phyloP scores from a whole-genome alignment of 2,329 filamentous ascomycete genomes.

The Hypomyces perniciosus region DNA sequence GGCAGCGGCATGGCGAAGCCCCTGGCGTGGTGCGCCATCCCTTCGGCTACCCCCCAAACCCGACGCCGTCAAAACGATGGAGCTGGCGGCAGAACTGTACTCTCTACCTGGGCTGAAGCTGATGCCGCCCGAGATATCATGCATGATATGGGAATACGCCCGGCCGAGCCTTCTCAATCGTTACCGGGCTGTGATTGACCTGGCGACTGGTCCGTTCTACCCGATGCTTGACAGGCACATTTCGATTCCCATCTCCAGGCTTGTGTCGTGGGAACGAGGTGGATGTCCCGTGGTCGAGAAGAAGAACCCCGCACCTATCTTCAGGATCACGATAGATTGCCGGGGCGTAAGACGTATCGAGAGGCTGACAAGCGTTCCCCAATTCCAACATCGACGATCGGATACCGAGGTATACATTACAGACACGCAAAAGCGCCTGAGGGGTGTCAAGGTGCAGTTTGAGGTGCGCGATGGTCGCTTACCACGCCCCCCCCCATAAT shows the following conservation, averaged over 20 bases:
- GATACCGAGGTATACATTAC: background rate
- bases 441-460: background rate
- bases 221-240: background rate
- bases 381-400: background rate
- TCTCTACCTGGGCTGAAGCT: background rate
- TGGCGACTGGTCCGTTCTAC: background rate
- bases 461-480: background rate
- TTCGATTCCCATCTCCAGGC: background rate
- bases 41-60: background rate
- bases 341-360: background rate
- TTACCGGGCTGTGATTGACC: background rate
- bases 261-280: constrained; percentile 2
- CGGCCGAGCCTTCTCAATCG: background rate
- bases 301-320: background rate
- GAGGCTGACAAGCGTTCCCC: background rate
- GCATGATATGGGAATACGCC: background rate
- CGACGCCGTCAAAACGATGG: background rate
- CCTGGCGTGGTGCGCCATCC: background rate
- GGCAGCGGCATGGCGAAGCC: background rate
- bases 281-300: background rate
- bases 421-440: background rate
- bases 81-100: background rate
- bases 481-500: too few relatives aligned
- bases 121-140: background rate
- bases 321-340: background rate